Base-by-base conservation (phyloP, 805 yeast species). In the Ascoidea asiatica region DNA sequence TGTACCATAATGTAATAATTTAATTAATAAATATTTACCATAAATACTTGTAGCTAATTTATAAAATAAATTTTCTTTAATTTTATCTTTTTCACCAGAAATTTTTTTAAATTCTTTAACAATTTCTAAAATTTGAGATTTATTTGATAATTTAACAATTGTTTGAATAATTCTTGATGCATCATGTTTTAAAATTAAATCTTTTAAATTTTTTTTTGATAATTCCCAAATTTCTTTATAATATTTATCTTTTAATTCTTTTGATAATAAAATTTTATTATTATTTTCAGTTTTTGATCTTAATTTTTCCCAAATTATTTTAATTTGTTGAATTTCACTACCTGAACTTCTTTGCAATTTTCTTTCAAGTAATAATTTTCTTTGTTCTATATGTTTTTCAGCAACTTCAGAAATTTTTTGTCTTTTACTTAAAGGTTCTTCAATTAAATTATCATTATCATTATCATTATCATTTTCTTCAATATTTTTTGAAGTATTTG, bases 161-260 rank as follows among this genome's bases (percentile, higher is more conserved):
- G 97, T 88, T 65, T 90, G 98, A 38, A 90, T 94, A 45, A 90
- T 90, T 66, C 98, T 77, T 20, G 96, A 86, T 7, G 97, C 90
- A 69, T 90, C 97, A 59, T 90, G 98, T 67, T 92, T 88, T 66
- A 90, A 62, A 33, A 90, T 96, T 52, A 90, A 72, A 55, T 90
- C 97, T 50, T 75, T 75, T 46, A 88, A 72, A 43, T 79, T 77
- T 55, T 81, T 87, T 55, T 82, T 76, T 43, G 94, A 69, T 48
- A 86, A 70, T 20, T 72, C 79, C 95, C 96, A 89, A 40, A 85
- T 78, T 63, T 89, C 90, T 54, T 81, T 72, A 53, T 89, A 77
- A 43, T 88, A 67, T 61, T 81, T 81, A 50, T 80, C 81, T 60
- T 96, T 77, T 15, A 78, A 72, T 47, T 72, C 79, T 53, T 82